A percentile compares a stretch with the other conserved stretches of the same genome.
phyloP scores from a whole-genome alignment of 345 rosid genomes.

The Populus euphratica region DNA sequence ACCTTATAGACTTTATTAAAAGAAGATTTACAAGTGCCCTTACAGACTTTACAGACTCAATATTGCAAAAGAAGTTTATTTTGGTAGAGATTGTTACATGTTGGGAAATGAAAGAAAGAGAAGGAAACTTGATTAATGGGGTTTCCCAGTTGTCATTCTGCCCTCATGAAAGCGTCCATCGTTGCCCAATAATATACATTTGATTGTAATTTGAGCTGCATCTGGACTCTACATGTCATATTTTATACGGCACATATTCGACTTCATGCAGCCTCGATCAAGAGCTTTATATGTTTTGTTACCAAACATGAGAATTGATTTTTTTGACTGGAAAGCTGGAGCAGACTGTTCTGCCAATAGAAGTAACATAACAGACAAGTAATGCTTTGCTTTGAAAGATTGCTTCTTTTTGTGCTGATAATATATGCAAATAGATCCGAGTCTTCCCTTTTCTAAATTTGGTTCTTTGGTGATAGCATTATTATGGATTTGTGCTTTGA shows the following conservation, averaged over 20 bases:
- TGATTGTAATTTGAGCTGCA: constrained; percentile 20
- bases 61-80: too few species aligned
- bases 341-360: neutral
- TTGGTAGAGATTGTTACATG: constrained; percentile 33
- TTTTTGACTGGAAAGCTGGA: too few species aligned
- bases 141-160: constrained; percentile 8
- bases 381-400: too few species aligned
- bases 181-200: constrained; percentile 23
- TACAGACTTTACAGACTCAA: too few species aligned
- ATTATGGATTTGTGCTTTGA: too few species aligned
- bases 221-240: constrained; percentile 18
- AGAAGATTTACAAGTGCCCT: too few species aligned
- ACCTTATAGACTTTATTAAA: too few species aligned
- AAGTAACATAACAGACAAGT: neutral
- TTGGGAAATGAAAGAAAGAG: constrained; percentile 25
- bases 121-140: constrained; percentile 22
- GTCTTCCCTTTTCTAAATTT: neutral
- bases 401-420: neutral
- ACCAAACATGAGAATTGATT: too few species aligned
- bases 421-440: neutral
- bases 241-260: neutral
- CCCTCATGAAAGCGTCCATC: constrained; percentile 27
- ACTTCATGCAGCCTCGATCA: neutral
- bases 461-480: neutral
- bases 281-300: too few species aligned